Percentiles rank a stretch among this genome's conserved stretches.
Evolutionary conservation across 768 basidiomycete species (phyloP).

Genomic region (Mycena leptocephala): DNA sequence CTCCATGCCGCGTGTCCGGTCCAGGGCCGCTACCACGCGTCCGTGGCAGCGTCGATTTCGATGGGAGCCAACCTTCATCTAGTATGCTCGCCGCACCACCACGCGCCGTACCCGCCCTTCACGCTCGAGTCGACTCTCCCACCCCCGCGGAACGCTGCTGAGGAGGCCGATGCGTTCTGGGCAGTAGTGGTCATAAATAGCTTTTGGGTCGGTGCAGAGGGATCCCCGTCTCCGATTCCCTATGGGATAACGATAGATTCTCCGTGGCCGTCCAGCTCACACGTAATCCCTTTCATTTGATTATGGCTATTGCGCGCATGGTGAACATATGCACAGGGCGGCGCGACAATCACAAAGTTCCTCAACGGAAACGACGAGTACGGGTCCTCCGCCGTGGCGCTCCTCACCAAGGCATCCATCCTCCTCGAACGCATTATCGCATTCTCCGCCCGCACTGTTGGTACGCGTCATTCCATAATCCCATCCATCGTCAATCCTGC

Average conservation of each 20-base stretch:
- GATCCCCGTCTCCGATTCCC: constrained; percentile 1
- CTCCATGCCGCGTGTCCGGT: constrained; percentile 63
- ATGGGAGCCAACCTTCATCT: neutral
- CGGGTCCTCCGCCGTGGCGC: constrained; percentile 4
- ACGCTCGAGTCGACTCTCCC: neutral
- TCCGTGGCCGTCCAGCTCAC: constrained; percentile 18
- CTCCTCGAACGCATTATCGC: constrained; percentile 26
- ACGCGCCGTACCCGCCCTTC: neutral
- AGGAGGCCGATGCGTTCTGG: constrained; percentile 30
- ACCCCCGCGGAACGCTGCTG: neutral
- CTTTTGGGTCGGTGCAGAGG: constrained; percentile 16
- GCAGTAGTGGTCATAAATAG: constrained; percentile 23
- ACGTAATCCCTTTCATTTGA: neutral
- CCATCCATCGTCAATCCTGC: neutral
- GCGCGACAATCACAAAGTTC: constrained; percentile 20
- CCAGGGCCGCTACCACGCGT: constrained; percentile 66
- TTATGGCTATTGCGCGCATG: neutral
- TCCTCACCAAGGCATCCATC: constrained; percentile 23
- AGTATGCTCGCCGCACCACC: neutral
- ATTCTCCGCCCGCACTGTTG: neutral
- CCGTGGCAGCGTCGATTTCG: neutral
- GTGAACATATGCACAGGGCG: neutral
- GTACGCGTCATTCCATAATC: neutral
- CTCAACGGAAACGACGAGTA: constrained; percentile 24
- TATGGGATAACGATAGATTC: neutral